Evolutionary conservation across 2,329 filamentous ascomycete species (phyloP).

Genomic region (Thyridium curvatum): DNA sequence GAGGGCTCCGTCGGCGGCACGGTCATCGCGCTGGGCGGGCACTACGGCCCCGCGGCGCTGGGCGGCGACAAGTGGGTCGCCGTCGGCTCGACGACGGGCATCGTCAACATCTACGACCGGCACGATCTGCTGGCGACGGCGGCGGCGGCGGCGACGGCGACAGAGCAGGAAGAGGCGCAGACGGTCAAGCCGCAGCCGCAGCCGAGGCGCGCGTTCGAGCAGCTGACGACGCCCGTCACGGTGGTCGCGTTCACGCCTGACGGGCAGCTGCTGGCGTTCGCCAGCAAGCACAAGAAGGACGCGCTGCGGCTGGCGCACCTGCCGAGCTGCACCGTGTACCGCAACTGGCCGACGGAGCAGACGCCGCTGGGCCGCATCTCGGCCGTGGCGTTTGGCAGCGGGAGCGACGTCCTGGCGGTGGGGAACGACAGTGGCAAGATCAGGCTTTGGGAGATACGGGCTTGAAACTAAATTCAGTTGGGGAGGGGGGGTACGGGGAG

Average conservation of each 20-base stretch:
- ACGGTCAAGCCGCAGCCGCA: constrained; percentile 60
- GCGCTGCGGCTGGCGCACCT: constrained; percentile 83
- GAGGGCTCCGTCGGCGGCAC: constrained; percentile 85
- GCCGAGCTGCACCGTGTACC: constrained; percentile 87
- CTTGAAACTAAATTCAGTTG: too few relatives aligned
- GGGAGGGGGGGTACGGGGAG: too few relatives aligned
- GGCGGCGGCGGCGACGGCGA: neutral
- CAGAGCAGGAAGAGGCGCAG: constrained; percentile 14
- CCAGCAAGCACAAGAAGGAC: constrained; percentile 81
- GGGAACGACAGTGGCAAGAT: constrained; percentile 88
- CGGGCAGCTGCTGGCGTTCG: constrained; percentile 83
- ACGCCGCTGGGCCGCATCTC: constrained; percentile 85
- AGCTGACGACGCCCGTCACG: constrained; percentile 81
- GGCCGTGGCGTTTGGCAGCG: constrained; percentile 59
- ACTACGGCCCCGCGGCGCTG: constrained; percentile 50
- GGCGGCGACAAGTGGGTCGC: constrained; percentile 87
- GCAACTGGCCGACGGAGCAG: constrained; percentile 90
- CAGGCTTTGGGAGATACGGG: constrained; percentile 81
- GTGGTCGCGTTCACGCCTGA: constrained; percentile 78
- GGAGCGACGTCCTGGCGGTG: constrained; percentile 69
- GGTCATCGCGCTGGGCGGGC: constrained; percentile 71
- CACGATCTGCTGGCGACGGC: constrained; percentile 49
- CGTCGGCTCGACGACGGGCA: constrained; percentile 77
- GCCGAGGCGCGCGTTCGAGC: constrained; percentile 70
- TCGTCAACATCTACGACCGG: constrained; percentile 92